phyloP scores from a whole-genome alignment of 352 stramenopile species.

The Globisporangium mamillatum region DNA sequence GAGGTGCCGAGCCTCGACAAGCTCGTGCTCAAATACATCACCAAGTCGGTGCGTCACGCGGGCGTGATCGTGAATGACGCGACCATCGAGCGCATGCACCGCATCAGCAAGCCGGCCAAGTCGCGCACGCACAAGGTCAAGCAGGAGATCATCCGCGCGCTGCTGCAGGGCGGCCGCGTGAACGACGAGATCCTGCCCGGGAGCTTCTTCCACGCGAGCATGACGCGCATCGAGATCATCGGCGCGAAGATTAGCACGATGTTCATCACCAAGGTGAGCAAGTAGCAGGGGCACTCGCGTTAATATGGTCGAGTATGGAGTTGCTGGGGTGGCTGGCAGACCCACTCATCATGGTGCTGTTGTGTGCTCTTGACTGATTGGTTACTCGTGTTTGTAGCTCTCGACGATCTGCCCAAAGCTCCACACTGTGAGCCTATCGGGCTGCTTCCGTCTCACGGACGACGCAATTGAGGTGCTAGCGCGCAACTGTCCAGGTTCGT shows the following conservation, averaged over 20 bases:
- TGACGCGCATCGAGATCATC: constrained; percentile 84
- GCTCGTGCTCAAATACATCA: constrained; percentile 88
- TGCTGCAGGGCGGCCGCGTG: constrained; percentile 70
- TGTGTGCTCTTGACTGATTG: background rate
- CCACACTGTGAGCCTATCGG: constrained; percentile 83
- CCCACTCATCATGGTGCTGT: background rate
- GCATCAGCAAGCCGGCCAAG: constrained; percentile 71
- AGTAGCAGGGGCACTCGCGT: background rate
- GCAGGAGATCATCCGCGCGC: constrained; percentile 80
- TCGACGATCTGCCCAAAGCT: constrained; percentile 80
- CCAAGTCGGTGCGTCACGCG: constrained; percentile 72
- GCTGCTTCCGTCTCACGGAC: constrained; percentile 87
- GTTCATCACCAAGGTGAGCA: constrained; percentile 61
- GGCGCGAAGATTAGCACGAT: constrained; percentile 80
- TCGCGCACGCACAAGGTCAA: constrained; percentile 83
- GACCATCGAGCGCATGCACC: constrained; percentile 63
- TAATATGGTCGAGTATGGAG: background rate
- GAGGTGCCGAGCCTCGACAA: constrained; percentile 79
- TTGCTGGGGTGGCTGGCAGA: background rate
- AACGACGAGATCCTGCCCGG: constrained; percentile 80
- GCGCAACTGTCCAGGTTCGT: constrained; percentile 71
- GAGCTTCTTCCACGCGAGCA: constrained; percentile 83
- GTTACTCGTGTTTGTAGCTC: constrained; percentile 30
- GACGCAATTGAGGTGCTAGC: constrained; percentile 78
- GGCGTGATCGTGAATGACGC: constrained; percentile 68